Evolutionary conservation across 106 monocot genomes (phyloP), one percentile per base, ranked within the genome.

Genomic region (Posidonia australis): DNA sequence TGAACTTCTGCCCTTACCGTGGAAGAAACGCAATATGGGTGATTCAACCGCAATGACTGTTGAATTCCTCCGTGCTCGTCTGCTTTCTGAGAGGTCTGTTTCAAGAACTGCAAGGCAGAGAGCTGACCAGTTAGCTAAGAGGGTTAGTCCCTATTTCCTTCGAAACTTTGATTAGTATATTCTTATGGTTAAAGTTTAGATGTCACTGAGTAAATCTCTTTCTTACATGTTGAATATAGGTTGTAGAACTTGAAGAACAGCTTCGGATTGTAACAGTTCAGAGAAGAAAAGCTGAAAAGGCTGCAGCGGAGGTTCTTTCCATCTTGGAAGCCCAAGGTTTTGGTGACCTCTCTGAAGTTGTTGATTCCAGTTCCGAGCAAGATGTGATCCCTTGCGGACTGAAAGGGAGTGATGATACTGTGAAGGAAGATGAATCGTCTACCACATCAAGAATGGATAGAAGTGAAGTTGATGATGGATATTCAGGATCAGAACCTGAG

Each of bases 11-110:
- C 36, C 7, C 5, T 7, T 4, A 4, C 36, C 2, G 2, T 36
- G 7, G 36, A 36, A 36, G 36, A 36, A 36, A 36, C 36, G 5
- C 22, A 64, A 22, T 20, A 61, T 61, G 61, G 41, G 41, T 66
- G 96, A 90, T 49, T 87, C 90, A 0, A 80, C 91, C 24, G 62
- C 64, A 22, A 96, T 96, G 90, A 98, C 84, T 21, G 80, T 98
- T 14, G 87, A 98, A 56, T 98, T 87, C 70, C 84, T 98, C 29
- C 98, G 98, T 62, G 98, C 87, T 46, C 74, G 98, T 54, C 71
- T 98, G 27, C 91, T 98, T 64, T 98, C 90, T 53, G 98, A 98
- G 72, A 80, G 98, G 67, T 82, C 84, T 5, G 74, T 98, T 51
- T 98, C 98, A 25, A 82, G 80, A 68, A 82, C 87, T 48, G 84